Evolutionary conservation across 2,329 filamentous ascomycete genomes (phyloP).

Genomic region (Pestalotiopsis sp.): DNA sequence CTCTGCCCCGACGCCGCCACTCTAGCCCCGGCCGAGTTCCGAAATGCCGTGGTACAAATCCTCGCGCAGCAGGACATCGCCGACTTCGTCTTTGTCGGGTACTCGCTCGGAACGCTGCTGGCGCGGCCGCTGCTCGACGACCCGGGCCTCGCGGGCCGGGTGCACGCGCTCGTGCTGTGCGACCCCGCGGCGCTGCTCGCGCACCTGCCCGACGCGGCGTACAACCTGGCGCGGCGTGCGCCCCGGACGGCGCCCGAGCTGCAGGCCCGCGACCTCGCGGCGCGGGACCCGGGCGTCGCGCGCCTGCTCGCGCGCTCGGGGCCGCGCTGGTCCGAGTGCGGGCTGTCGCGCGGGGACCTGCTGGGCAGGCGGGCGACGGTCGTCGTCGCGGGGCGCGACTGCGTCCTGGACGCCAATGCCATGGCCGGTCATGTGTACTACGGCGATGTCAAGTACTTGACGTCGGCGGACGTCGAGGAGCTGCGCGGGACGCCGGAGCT

Average conservation of each 20-base stretch:
- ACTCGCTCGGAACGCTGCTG: constrained; percentile 19
- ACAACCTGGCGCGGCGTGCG: constrained; percentile 15
- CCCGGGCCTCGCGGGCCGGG: constrained; percentile 9
- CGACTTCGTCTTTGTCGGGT: constrained; percentile 15
- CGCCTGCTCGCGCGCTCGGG: constrained; percentile 14
- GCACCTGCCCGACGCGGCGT: constrained; percentile 18
- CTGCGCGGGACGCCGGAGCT: constrained; percentile 1
- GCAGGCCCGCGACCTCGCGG: constrained; percentile 14
- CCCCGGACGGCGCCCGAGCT: constrained; percentile 11
- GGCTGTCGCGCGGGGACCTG: constrained; percentile 17
- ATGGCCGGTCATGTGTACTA: constrained; percentile 28
- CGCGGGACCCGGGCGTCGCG: constrained; percentile 15
- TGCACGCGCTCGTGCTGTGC: constrained; percentile 15
- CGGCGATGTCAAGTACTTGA: constrained; percentile 19
- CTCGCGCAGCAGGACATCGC: constrained; percentile 15
- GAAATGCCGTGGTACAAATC: constrained; percentile 19
- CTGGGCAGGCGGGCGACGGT: constrained; percentile 23
- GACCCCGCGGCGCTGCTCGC: constrained; percentile 16
- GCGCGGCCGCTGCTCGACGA: constrained; percentile 16
- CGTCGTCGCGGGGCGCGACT: constrained; percentile 25
- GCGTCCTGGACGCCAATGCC: constrained; percentile 23
- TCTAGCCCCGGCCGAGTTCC: constrained; percentile 18
- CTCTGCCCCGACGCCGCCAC: constrained; percentile 13
- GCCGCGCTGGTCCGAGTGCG: constrained; percentile 16
- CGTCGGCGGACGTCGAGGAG: constrained; percentile 1